These are phyloP conservation scores for Oehlia diaphana DNA, from an alignment of 192 early-diverging fungal species.

Conservation along the genomic window DNA sequence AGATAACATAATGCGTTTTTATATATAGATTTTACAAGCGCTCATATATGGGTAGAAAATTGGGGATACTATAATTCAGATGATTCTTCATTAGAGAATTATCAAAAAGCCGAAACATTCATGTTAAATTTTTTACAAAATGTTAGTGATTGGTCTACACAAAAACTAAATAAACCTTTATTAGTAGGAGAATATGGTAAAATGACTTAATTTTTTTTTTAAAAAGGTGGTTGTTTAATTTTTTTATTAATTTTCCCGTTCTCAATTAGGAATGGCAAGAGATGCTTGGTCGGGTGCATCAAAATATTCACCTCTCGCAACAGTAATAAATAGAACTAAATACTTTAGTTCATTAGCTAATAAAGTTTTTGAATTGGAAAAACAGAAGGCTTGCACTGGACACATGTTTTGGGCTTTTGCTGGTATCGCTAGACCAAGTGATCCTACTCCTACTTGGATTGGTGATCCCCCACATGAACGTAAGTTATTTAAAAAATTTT, in stretches of 20 bases:
- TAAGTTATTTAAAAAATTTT: constrained; percentile 28
- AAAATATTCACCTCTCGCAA: constrained; percentile 49
- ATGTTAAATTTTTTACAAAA: constrained; percentile 42
- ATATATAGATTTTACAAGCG: constrained; percentile 16
- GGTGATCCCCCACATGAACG: constrained; percentile 63
- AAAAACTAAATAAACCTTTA: constrained; percentile 46
- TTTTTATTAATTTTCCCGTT: not conserved
- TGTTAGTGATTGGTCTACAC: constrained; percentile 50
- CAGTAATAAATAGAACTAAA: constrained; percentile 51
- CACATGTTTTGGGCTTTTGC: constrained; percentile 69
- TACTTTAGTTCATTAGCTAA: constrained; percentile 51
- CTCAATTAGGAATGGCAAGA: constrained; percentile 32
- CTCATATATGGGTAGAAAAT: constrained; percentile 46
- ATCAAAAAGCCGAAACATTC: constrained; percentile 43
- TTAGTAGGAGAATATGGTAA: constrained; percentile 63
- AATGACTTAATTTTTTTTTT: not conserved
- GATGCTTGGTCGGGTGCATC: constrained; percentile 42
- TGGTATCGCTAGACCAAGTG: constrained; percentile 49
- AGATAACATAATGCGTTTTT: not conserved
- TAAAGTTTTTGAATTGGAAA: constrained; percentile 35
- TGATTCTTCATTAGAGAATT: constrained; percentile 37
- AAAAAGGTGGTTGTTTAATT: not conserved
- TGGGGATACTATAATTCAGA: constrained; percentile 60
- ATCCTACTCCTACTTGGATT: constrained; percentile 41
- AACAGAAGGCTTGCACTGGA: constrained; percentile 41